Conservation (phyloP, 805 yeast genomes). For the Naumovozyma dairenensis region DNA sequence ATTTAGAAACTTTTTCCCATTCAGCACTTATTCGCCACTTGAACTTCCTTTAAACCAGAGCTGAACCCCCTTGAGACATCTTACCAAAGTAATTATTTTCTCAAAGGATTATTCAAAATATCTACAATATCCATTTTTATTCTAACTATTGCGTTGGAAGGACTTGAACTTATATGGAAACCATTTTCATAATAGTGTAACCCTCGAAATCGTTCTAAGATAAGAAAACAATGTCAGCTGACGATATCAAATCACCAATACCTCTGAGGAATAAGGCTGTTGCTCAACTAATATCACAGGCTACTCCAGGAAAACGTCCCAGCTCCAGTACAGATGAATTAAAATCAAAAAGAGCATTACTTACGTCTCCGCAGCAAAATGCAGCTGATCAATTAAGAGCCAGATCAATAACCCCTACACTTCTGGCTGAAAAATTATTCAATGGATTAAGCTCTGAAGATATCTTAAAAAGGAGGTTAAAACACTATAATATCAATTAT, state of each 20-base stretch:
- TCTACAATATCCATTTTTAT: no score
- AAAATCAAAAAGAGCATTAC: not conserved
- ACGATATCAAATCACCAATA: conserved; percentile 19
- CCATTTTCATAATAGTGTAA: no score
- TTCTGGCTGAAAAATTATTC: conserved; percentile 8
- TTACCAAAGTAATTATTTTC: no score
- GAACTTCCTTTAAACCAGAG: no score
- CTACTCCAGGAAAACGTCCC: conserved; percentile 5
- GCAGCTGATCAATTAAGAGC: conserved; percentile 5
- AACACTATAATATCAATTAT: conserved; percentile 42
- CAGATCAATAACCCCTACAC: conserved; percentile 19
- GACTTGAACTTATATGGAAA: not conserved
- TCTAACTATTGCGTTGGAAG: not conserved
- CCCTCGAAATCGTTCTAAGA: not conserved
- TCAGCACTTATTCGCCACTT: no score
- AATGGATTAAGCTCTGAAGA: conserved; percentile 19
- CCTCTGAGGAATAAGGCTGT: conserved; percentile 17
- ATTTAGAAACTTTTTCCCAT: no score
- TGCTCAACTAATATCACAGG: conserved; percentile 9
- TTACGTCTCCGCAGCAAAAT: conserved; percentile 3
- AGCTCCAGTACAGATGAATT: conserved; percentile 12
- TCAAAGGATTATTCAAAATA: no score
- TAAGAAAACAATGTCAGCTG: conserved; percentile 5
- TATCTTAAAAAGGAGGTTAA: conserved; percentile 24
- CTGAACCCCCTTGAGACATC: no score